Conservation (phyloP, 139 green algal genomes). For the Picochlorum sp. region DNA sequence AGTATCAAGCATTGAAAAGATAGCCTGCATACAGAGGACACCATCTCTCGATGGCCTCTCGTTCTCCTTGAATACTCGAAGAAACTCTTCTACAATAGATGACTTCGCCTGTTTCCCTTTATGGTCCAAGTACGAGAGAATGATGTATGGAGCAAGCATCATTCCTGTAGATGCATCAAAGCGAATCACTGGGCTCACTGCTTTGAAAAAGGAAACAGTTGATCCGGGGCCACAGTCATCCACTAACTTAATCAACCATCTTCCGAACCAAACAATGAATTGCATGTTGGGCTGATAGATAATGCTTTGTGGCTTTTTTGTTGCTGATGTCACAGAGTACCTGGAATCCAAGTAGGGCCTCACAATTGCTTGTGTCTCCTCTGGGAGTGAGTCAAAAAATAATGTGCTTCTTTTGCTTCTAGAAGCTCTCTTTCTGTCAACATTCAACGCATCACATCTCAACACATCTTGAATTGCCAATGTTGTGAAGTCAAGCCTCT, state of each 20-base stretch:
- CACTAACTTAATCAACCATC: conserved; percentile 62
- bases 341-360: conserved; percentile 45
- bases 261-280: conserved; percentile 65
- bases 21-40: conserved; percentile 54
- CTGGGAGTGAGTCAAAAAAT: conserved; percentile 15
- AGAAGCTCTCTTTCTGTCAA: background rate
- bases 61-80: conserved; percentile 26
- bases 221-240: conserved; percentile 19
- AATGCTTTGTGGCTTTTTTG: background rate
- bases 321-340: conserved; percentile 10
- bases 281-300: conserved; percentile 9
- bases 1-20: conserved; percentile 81
- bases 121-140: conserved; percentile 48
- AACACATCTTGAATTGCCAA: conserved; percentile 66
- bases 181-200: conserved; percentile 46
- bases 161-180: conserved; percentile 69
- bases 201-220: conserved; percentile 40
- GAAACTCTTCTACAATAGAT: too few species aligned
- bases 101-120: conserved; percentile 20
- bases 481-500: conserved; percentile 59
- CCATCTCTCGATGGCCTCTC: conserved; percentile 28
- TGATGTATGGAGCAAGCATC: conserved; percentile 76
- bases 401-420: conserved; percentile 7
- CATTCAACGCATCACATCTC: conserved; percentile 18
- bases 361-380: conserved; percentile 28